These are phyloP conservation scores for Paxillus ammoniavirescens DNA, from an alignment of 768 basidiomycete genomes.

Conservation along the genomic window DNA sequence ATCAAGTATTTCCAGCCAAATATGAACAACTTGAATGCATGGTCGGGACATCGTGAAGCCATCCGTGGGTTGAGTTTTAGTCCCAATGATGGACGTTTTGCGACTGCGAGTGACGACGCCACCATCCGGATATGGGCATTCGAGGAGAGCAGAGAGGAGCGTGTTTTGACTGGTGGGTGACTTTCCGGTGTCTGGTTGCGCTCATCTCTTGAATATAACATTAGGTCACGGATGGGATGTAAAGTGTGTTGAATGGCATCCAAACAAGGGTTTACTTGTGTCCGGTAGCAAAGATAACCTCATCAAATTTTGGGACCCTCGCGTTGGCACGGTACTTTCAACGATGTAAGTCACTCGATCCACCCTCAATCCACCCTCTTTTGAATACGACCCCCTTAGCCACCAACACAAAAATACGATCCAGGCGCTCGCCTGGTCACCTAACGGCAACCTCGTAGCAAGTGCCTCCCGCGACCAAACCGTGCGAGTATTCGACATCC, in stretches of 20 bases:
- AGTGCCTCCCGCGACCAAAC: constrained; percentile 95
- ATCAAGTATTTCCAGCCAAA: constrained; percentile 99
- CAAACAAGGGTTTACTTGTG: constrained; percentile 90
- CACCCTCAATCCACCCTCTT: neutral
- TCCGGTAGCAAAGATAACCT: constrained; percentile 97
- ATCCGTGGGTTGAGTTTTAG: constrained; percentile 90
- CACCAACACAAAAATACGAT: constrained; percentile 98
- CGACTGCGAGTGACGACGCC: constrained; percentile 94
- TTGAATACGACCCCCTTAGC: constrained; percentile 37
- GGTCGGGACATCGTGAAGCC: constrained; percentile 92
- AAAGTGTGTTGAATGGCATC: constrained; percentile 98
- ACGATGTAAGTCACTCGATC: constrained; percentile 63
- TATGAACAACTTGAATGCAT: constrained; percentile 97
- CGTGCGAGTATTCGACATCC: constrained; percentile 94
- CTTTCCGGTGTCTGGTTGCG: neutral
- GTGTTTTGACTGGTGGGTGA: constrained; percentile 70
- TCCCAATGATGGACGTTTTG: constrained; percentile 89
- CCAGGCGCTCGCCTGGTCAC: constrained; percentile 90
- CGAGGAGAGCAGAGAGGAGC: constrained; percentile 86
- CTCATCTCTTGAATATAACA: constrained; percentile 9
- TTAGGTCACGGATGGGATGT: constrained; percentile 99
- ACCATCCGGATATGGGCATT: constrained; percentile 95
- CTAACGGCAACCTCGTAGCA: constrained; percentile 90
- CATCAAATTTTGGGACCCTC: constrained; percentile 99
- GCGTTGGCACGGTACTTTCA: constrained; percentile 86